Evolutionary conservation across 768 basidiomycete species (phyloP).

Genomic region (Amanita inopinata): DNA sequence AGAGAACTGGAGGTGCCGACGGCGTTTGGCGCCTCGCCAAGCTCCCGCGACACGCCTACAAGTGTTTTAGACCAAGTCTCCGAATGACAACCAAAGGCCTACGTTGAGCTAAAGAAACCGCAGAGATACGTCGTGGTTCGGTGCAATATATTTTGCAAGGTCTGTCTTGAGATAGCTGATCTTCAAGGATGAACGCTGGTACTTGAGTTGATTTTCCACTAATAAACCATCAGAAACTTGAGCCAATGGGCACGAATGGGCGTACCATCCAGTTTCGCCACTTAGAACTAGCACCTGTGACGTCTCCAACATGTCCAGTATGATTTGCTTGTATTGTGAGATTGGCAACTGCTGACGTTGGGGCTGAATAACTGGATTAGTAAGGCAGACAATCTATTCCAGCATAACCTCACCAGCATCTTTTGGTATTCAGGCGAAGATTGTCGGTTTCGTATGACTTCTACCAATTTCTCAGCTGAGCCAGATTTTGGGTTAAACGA

Average conservation of each 20-base stretch:
- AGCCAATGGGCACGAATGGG: constrained; percentile 3
- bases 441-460: constrained; percentile 53
- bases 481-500: constrained; percentile 14
- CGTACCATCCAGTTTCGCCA: constrained; percentile 35
- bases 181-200: constrained; percentile 88
- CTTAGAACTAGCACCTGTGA: constrained; percentile 83
- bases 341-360: constrained; percentile 82
- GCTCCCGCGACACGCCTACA: constrained; percentile 71
- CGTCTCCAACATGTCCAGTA: constrained; percentile 56
- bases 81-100: constrained; percentile 11
- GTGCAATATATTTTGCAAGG: constrained; percentile 91
- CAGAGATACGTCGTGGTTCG: constrained; percentile 91
- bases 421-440: constrained; percentile 63
- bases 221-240: constrained; percentile 8
- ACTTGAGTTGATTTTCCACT: constrained; percentile 98
- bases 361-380: constrained; percentile 30
- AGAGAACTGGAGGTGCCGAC: constrained; percentile 72
- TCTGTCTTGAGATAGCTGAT: constrained; percentile 70
- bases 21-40: constrained; percentile 74
- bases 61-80: constrained; percentile 2
- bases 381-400: constrained; percentile 1
- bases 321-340: constrained; percentile 67
- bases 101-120: constrained; percentile 90
- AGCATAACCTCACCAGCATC: constrained; percentile 65
- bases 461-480: constrained; percentile 41